These are phyloP conservation scores for Penicillium sp. DNA, from an alignment of 2,329 filamentous ascomycete species.

Conservation along the genomic window DNA sequence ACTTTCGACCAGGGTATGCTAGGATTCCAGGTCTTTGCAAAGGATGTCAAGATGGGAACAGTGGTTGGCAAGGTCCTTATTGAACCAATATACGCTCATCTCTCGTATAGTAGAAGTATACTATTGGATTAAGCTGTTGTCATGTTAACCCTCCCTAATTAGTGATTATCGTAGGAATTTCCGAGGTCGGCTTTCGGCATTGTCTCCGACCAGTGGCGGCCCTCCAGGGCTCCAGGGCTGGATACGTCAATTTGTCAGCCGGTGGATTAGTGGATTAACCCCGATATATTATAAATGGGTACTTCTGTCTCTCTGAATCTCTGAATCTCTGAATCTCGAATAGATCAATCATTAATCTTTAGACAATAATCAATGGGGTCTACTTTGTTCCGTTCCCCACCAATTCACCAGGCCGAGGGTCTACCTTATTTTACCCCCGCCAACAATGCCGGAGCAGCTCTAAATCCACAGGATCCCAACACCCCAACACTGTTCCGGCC, in stretches of 20 bases:
- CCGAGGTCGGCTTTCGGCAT: background rate
- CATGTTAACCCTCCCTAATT: too few species aligned
- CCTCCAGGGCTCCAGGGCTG: too few species aligned
- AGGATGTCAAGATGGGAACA: slow-evolving; percentile 1
- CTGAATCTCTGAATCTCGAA: background rate
- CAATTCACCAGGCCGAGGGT: slow-evolving; percentile 17
- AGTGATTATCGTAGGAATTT: background rate
- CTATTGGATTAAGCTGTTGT: background rate
- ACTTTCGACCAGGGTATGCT: background rate
- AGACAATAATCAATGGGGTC: slow-evolving; percentile 7
- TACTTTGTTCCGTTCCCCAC: slow-evolving; percentile 10
- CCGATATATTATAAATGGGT: background rate
- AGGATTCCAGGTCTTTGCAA: background rate
- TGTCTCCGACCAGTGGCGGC: background rate
- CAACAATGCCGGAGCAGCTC: slow-evolving; percentile 37
- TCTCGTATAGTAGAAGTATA: background rate
- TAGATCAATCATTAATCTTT: background rate
- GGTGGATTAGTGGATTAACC: background rate
- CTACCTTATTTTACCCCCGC: slow-evolving; percentile 40
- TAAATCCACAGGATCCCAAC: slow-evolving; percentile 33
- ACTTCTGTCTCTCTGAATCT: background rate
- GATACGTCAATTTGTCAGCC: slow-evolving; percentile 4
- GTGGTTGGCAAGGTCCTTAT: slow-evolving; percentile 1
- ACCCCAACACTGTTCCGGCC: slow-evolving; percentile 57
- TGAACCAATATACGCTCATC: background rate